phyloP scores from a whole-genome alignment of 164 flowering plant genomes.

The Dillenia suffruticosa region DNA sequence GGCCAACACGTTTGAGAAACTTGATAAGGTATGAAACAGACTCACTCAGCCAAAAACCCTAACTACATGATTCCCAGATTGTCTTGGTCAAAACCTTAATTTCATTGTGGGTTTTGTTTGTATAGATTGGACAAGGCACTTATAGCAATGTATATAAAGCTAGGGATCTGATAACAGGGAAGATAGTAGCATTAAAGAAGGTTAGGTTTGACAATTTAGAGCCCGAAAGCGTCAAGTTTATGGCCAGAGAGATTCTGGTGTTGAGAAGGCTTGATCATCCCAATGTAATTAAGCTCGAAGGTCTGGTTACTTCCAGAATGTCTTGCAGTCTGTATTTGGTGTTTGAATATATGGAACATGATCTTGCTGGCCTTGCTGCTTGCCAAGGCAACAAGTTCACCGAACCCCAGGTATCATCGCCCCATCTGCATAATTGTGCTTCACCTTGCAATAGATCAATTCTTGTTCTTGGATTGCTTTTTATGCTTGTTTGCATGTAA shows the following conservation, averaged over 20 bases:
- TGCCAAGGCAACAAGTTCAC: constrained; percentile 63
- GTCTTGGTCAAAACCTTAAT: not conserved
- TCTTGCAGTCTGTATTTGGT: constrained; percentile 84
- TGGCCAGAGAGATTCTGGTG: constrained; percentile 89
- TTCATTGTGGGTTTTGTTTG: not conserved
- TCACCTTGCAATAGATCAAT: too few relatives aligned
- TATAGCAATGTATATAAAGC: constrained; percentile 98
- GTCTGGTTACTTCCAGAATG: constrained; percentile 88
- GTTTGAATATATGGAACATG: constrained; percentile 95
- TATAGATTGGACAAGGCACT: constrained; percentile 92
- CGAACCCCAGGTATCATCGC: constrained; percentile 67
- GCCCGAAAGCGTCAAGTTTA: constrained; percentile 86
- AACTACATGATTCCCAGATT: not conserved
- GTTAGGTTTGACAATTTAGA: constrained; percentile 90
- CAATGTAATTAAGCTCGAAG: constrained; percentile 83
- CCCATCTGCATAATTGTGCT: too few relatives aligned
- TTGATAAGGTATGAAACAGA: constrained; percentile 56
- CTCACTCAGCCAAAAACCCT: not conserved
- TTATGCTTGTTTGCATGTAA: too few relatives aligned
- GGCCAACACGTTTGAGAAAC: constrained; percentile 73
- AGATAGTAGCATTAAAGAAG: constrained; percentile 90
- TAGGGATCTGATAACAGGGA: constrained; percentile 70
- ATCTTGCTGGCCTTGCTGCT: constrained; percentile 86
- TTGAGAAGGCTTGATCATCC: constrained; percentile 77
- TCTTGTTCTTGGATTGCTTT: too few relatives aligned